A percentile compares a stretch with the other conserved stretches of the same genome.
Evolutionary conservation across 371 early-diverging fungal species (phyloP).

Genomic region (Syncephalastrum contaminatum): DNA sequence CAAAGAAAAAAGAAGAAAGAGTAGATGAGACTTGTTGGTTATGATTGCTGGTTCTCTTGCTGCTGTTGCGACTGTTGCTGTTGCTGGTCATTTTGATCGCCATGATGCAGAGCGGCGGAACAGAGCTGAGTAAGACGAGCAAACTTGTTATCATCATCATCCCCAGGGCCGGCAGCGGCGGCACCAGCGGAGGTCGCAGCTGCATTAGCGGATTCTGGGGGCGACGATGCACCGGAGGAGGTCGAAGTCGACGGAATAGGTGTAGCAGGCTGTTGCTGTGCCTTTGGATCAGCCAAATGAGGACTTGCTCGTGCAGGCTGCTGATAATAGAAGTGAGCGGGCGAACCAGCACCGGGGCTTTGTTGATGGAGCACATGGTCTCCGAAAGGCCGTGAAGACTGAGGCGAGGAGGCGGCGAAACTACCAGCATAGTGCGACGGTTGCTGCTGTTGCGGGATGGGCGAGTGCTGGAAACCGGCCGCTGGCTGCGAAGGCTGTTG

Average conservation of each 20-base stretch:
- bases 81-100: slow-evolving; percentile 13
- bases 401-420: slow-evolving; percentile 1
- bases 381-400: slow-evolving; percentile 7
- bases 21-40: slow-evolving; percentile 8
- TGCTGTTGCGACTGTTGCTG: slow-evolving; percentile 1
- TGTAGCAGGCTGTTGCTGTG: slow-evolving; percentile 27
- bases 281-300: slow-evolving; percentile 10
- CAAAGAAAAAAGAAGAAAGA: slow-evolving; percentile 7
- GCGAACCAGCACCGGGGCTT: slow-evolving; percentile 4
- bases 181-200: no score
- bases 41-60: slow-evolving; percentile 11
- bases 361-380: slow-evolving; percentile 12
- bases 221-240: slow-evolving; percentile 37
- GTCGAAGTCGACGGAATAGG: slow-evolving; percentile 40
- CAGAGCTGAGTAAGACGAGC: slow-evolving; percentile 46
- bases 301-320: slow-evolving; percentile 11
- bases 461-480: background rate
- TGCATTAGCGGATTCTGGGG: slow-evolving; percentile 20
- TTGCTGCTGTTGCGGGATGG: slow-evolving; percentile 6
- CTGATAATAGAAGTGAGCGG: slow-evolving; percentile 15
- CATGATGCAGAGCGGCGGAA: slow-evolving; percentile 36
- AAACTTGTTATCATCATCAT: slow-evolving; percentile 35
- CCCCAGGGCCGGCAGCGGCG: slow-evolving; percentile 7
- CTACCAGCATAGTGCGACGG: background rate
- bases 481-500: slow-evolving; percentile 12